These are phyloP conservation scores for Lyophyllum atratum DNA, from an alignment of 768 basidiomycete genomes.

Conservation along the genomic window DNA sequence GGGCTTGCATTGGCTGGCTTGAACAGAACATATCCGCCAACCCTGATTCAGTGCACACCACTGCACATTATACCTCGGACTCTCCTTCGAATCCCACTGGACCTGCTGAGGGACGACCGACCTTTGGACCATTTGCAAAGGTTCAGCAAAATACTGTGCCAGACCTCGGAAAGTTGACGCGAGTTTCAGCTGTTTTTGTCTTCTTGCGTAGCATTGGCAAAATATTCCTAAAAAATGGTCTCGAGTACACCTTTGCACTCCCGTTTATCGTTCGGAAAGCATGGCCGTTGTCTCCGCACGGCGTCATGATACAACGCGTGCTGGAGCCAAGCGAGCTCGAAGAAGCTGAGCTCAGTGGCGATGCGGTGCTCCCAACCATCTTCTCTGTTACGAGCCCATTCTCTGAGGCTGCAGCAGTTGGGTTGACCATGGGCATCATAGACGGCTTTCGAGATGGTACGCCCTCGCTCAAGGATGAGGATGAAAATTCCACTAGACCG, in stretches of 20 bases:
- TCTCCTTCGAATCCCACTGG: constrained; percentile 19
- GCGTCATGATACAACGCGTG: constrained; percentile 76
- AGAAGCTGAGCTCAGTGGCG: constrained; percentile 67
- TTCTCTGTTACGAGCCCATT: constrained; percentile 80
- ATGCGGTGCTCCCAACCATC: constrained; percentile 74
- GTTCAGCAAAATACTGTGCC: constrained; percentile 40
- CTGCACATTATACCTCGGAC: constrained; percentile 34
- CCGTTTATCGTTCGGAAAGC: constrained; percentile 81
- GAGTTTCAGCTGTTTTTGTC: constrained; percentile 68
- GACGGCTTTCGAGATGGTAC: constrained; percentile 40
- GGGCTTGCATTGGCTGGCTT: constrained; percentile 76
- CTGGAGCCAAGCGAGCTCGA: constrained; percentile 66
- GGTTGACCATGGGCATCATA: constrained; percentile 62
- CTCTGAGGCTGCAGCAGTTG: constrained; percentile 71
- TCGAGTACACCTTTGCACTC: constrained; percentile 75
- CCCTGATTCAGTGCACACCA: constrained; percentile 25
- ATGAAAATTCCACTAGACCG: constrained; percentile 50
- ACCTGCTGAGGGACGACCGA: constrained; percentile 37
- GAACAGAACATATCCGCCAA: constrained; percentile 45
- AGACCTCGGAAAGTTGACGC: constrained; percentile 35
- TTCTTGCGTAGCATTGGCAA: constrained; percentile 76
- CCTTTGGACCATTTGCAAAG: constrained; percentile 57
- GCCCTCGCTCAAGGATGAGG: constrained; percentile 53
- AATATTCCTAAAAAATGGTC: constrained; percentile 69
- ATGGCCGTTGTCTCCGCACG: constrained; percentile 79